Evolutionary conservation across 2,329 filamentous ascomycete genomes (phyloP), one percentile per base, ranked within the genome.

Genomic region (Lachnellula subtilissima): DNA sequence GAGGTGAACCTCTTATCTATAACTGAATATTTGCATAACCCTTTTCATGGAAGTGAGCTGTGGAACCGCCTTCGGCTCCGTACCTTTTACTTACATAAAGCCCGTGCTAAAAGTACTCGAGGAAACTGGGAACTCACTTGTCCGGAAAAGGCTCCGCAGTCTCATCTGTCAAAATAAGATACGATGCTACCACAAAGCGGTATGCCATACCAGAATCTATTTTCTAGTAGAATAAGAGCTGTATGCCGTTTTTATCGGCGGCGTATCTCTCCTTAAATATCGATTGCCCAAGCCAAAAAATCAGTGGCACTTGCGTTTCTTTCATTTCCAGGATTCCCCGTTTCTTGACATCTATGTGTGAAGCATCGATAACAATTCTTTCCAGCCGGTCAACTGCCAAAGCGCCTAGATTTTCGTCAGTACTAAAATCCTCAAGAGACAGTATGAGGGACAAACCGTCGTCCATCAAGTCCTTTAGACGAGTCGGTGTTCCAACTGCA

Each of bases 271-370:
- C 83, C 71, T 85, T 87, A 64, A 97, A 80, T 65, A 89, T 85
- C 15, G 82, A 75, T 54, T 84, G 79, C 36, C 86, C 81, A 50
- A 99, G 75, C 69, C 96, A 84, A 59, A 84, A 81, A 47, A 90
- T 82, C 48, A 97, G 79, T 6, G 91, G 89, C 67, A 91, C 79
- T 75, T 92, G 87, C 0, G 90, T 90, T 59, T 99, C 94, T 72
- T 89, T 91, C 90, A 97, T 97, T 69, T 97, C 94, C 71, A 96
- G 84, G 61, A 99, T 84, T 0, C 91, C 91, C 48, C 92, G 81
- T 78, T 96, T 96, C 80, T 99, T 99, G 72, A 89, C 84, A 73
- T 99, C 93, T 62, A 97, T 89, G 69, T 96, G 87, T 7, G 91
- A 96, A 14, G 89, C 91, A 73, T 99, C 94, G 35, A 97, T 81